A percentile compares a stretch with the other conserved stretches of the same genome.
phyloP scores from a whole-genome alignment of 352 stramenopile species.

The Phytophthora kernoviae region DNA sequence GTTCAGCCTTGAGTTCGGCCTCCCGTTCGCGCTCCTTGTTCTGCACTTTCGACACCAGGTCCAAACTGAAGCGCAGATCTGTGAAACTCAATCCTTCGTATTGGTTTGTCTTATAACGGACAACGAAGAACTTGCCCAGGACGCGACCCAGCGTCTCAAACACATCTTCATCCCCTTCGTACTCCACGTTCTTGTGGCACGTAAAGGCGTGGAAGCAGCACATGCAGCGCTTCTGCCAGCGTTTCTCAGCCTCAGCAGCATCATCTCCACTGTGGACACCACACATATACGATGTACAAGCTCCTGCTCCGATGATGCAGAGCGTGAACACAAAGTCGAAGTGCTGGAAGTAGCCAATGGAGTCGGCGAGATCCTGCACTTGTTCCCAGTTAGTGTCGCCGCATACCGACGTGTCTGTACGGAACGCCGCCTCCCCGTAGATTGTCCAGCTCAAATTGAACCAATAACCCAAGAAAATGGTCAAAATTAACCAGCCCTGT shows the following conservation, averaged over 20 bases:
- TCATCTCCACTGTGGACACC: slow-evolving; percentile 65
- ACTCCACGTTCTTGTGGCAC: slow-evolving; percentile 40
- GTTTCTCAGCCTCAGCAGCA: slow-evolving; percentile 56
- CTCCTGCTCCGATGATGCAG: slow-evolving; percentile 38
- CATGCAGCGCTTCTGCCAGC: slow-evolving; percentile 70
- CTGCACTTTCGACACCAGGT: slow-evolving; percentile 65
- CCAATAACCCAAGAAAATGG: slow-evolving; percentile 64
- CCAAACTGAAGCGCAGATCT: slow-evolving; percentile 73
- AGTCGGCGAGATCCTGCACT: slow-evolving; percentile 61
- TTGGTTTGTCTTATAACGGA: slow-evolving; percentile 65
- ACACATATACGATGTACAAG: slow-evolving; percentile 70
- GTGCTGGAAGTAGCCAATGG: slow-evolving; percentile 68
- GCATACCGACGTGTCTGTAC: slow-evolving; percentile 54
- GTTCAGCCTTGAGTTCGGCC: slow-evolving; percentile 24
- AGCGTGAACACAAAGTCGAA: slow-evolving; percentile 72
- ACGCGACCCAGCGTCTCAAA: slow-evolving; percentile 70
- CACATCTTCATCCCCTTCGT: slow-evolving; percentile 64
- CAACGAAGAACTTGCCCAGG: slow-evolving; percentile 77
- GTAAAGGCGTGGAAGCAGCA: slow-evolving; percentile 66
- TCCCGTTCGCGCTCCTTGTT: slow-evolving; percentile 52
- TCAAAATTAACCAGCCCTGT: slow-evolving; percentile 57
- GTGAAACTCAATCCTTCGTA: slow-evolving; percentile 76
- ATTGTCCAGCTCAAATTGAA: slow-evolving; percentile 58
- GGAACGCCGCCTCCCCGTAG: slow-evolving; percentile 61
- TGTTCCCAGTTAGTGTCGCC: slow-evolving; percentile 50